Base-by-base conservation (phyloP, 1,284 basidiomycete genomes). In the Trichosporon faecale region DNA sequence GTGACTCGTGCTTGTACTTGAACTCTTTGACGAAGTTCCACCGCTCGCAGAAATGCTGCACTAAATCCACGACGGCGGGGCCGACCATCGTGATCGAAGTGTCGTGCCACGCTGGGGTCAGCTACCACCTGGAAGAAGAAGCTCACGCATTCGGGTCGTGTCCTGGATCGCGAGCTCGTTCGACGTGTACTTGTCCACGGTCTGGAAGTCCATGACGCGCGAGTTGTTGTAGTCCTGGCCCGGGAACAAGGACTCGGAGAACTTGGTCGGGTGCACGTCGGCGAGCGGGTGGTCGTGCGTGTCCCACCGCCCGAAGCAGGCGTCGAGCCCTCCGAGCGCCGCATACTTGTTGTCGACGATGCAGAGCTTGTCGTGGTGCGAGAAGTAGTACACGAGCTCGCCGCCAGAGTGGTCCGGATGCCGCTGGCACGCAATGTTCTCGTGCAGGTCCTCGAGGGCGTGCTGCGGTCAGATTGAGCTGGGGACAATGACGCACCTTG, bases 321-420 rank as follows among this genome's bases (percentile, higher is more conserved):
- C 87, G 83, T 99, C 97, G 44, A 99, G 84, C 0, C 97, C 97
- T 33, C 97, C 97, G 93, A 95, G 97, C 84, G 99, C 99, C 0
- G 93, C 96, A 74, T 98, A 96, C 0, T 93, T 91, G 82, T 98
- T 93, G 81, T 99, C 97, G 73, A 99, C 93, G 16, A 98, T 94
- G 80, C 96, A 98, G 71, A 99, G 77, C 76, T 86, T 85, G 74
- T 85, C 84, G 75, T 85, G 84, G 73, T 85, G 84, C n/a, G 78
- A 80, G 72, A 80, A 79, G 71, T 84, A 84, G 75, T 81, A 80
- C 14, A 80, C 77, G 18, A 80, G 75, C 66, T 78, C 77, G 89
- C 79, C 89, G 16, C 93, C 93, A 70, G 93, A 91, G 77, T 95
- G 93, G 78, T 94, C 92, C 0, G 93, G 93, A 78, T 95, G 93